Percentiles rank a stretch among this genome's conserved stretches.
phyloP scores from a whole-genome alignment of 805 yeast genomes.

The Spathaspora girioi region DNA sequence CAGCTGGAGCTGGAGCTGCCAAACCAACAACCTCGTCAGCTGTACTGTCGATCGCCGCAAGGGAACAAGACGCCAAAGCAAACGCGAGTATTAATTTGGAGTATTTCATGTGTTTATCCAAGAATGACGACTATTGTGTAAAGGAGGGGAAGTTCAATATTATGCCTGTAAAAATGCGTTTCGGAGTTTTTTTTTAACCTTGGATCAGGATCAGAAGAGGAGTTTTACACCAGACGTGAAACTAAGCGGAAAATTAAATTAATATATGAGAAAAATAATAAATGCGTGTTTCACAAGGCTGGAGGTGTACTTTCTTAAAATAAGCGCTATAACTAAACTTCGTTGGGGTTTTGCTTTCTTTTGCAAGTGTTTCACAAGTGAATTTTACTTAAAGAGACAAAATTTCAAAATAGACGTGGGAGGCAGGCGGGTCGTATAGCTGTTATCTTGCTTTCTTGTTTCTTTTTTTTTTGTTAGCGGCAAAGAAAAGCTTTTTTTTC shows the following conservation, averaged over 20 bases:
- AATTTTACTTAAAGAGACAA: too few species aligned
- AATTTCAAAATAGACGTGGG: too few species aligned
- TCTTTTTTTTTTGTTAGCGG: not conserved
- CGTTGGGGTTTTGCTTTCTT: too few species aligned
- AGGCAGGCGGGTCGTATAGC: too few species aligned
- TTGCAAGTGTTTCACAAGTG: too few species aligned
- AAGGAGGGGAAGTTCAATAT: not conserved
- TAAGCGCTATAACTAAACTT: too few species aligned
- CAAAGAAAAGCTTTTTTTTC: not conserved
- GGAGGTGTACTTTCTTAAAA: too few species aligned
- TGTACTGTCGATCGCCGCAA: slow-evolving; percentile 1
- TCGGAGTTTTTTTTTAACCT: not conserved
- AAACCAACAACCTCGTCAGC: slow-evolving; percentile 2
- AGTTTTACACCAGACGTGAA: not conserved
- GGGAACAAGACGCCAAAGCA: slow-evolving; percentile 1
- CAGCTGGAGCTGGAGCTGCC: not conserved
- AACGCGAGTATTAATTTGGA: slow-evolving; percentile 1
- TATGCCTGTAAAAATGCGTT: not conserved
- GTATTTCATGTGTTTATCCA: not conserved
- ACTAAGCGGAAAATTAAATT: too few species aligned
- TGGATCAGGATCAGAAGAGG: not conserved
- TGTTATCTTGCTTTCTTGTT: not conserved
- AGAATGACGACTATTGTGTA: too few species aligned
- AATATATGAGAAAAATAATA: too few species aligned
- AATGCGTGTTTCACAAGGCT: too few species aligned